Evolutionary conservation across 768 basidiomycete genomes (phyloP), one percentile per base, ranked within the genome.

Genomic region (Suillus alpinus): DNA sequence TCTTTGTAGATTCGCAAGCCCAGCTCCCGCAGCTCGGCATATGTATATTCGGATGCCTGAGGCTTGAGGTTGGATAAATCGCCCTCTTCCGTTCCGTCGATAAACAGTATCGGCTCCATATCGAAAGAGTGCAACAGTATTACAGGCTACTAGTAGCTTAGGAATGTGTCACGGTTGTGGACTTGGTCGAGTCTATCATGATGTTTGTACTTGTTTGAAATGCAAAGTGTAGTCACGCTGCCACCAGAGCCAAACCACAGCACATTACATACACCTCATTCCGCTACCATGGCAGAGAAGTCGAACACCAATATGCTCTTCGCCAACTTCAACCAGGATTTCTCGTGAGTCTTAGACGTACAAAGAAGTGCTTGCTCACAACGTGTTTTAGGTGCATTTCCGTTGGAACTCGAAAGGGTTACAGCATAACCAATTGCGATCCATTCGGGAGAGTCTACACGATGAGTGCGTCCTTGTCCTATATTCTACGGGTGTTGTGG

Each of bases 321-420:
- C 66, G 92, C 92, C 52, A 96, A 95, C 78, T 98, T 98, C 81
- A 98, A 98, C 76, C 96, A 98, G 70, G 95, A 98, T 73, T 95
- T 94, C 74, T 94, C 94, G 87, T 95, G 74, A 59, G 89, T 70
- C 23, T 18, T 26, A 0, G 0, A 46, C 4, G 39, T 36, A 18
- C 34, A 36, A 13, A 9, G 32, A 16, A 12, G 44, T 20, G 12
- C 40, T 39, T 41, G 20, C 62, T 66, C 31, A 67, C 14, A 23
- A 8, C 29, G 34, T 59, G 29, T 23, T 31, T 31, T 60, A 87
- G 91, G 64, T 98, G 95, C 71, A 86, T 98, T 62, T 94, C 94
- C 4, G 91, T 98, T 18, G 97, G 96, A 0, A 96, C 96, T 39
- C 86, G 91, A 65, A 94, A 91, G 73, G 97, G 97, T 1, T 99